These are phyloP conservation scores for Podaxis sp. DNA, from an alignment of 768 basidiomycete species.

Conservation along the genomic window DNA sequence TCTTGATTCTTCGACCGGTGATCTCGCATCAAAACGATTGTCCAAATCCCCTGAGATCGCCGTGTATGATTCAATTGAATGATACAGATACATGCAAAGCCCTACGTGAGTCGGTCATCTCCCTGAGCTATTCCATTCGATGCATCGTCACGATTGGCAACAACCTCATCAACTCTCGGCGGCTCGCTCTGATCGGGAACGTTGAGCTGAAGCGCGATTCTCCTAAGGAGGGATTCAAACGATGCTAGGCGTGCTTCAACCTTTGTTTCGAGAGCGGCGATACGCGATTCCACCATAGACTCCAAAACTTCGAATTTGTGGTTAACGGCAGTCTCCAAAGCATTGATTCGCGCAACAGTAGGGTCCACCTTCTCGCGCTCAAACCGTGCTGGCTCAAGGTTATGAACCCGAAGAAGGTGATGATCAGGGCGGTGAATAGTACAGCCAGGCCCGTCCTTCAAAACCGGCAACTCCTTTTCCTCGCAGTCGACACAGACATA, in stretches of 20 bases:
- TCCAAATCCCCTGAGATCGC: no score
- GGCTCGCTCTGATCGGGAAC: not conserved
- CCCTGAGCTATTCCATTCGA: not conserved
- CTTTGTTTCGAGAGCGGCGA: constrained; percentile 3
- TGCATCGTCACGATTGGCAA: not conserved
- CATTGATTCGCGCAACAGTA: not conserved
- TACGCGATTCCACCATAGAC: not conserved
- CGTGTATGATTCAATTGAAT: not conserved
- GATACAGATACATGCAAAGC: not conserved
- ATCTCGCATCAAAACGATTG: no score
- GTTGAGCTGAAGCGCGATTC: constrained; percentile 4
- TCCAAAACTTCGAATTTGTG: constrained; percentile 1
- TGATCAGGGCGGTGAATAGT: not conserved
- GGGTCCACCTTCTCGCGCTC: not conserved
- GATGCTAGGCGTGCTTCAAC: constrained; percentile 7
- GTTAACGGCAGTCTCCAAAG: not conserved
- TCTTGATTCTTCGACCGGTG: no score
- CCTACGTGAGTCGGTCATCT: not conserved
- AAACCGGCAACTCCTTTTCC: not conserved
- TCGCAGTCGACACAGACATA: constrained; percentile 9
- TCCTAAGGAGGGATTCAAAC: constrained; percentile 8
- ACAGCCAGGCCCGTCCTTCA: not conserved
- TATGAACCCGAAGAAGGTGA: constrained; percentile 6
- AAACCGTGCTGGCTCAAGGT: not conserved
- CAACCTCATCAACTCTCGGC: not conserved